Conservation (phyloP, 306 rosid genomes). For the Cucumis melo region DNA sequence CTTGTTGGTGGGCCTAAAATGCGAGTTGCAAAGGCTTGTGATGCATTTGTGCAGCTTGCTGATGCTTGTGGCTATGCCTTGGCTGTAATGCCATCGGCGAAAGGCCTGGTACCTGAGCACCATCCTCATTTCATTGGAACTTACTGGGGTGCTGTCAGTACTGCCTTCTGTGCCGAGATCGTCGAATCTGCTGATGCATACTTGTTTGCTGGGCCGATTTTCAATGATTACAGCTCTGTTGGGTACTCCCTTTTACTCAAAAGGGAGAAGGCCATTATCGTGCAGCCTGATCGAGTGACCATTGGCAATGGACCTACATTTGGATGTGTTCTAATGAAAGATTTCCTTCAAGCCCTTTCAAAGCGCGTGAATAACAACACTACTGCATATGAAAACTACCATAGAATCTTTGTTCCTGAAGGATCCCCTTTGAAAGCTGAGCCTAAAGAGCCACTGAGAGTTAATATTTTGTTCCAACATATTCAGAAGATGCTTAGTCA, state of each 20-base stretch:
- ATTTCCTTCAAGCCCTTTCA: constrained; percentile 32
- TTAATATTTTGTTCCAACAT: constrained; percentile 45
- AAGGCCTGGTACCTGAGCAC: constrained; percentile 41
- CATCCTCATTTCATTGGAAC: constrained; percentile 55
- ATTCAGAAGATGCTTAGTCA: constrained; percentile 33
- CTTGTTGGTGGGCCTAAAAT: constrained; percentile 55
- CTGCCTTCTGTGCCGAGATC: constrained; percentile 50
- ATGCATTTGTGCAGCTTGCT: constrained; percentile 35
- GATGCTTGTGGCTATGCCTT: constrained; percentile 37
- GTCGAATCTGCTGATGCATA: constrained; percentile 53
- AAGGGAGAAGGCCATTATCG: constrained; percentile 45
- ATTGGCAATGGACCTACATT: constrained; percentile 42
- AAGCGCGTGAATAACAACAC: constrained; percentile 24
- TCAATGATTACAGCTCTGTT: constrained; percentile 57
- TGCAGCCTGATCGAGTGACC: constrained; percentile 42
- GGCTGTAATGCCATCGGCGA: constrained; percentile 56
- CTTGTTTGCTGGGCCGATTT: constrained; percentile 50
- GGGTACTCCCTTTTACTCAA: constrained; percentile 56
- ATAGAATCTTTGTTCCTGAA: constrained; percentile 48
- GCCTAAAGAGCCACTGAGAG: constrained; percentile 45
- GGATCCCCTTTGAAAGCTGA: constrained; percentile 33
- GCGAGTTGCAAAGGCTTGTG: constrained; percentile 37
- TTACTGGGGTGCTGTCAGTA: constrained; percentile 57
- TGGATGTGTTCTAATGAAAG: constrained; percentile 52
- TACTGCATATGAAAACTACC: constrained; percentile 37